A percentile compares a stretch with the other conserved stretches of the same genome.
Conservation (phyloP, 2,329 filamentous ascomycete genomes). For the Diaporthe nobilis region DNA sequence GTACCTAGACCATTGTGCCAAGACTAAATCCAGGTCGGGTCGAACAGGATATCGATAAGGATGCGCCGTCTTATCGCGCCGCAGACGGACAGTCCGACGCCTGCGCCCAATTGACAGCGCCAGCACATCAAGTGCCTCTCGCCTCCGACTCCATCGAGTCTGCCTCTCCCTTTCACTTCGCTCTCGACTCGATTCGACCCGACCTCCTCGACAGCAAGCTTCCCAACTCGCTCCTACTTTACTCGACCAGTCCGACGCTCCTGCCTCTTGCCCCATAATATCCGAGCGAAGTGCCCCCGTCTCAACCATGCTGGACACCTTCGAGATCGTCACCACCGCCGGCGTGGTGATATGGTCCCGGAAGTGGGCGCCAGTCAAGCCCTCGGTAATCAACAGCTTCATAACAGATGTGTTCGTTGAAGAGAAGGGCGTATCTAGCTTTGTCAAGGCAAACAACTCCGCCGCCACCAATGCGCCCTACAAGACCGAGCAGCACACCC, state of each 20-base stretch:
- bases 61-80: slow-evolving; percentile 25
- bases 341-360: slow-evolving; percentile 98
- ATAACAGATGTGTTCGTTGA: slow-evolving; percentile 99
- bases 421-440: slow-evolving; percentile 79
- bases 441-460: slow-evolving; percentile 71
- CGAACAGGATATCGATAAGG: slow-evolving; percentile 16
- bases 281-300: background rate
- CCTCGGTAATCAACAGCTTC: slow-evolving; percentile 90
- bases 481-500: slow-evolving; percentile 91
- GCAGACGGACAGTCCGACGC: slow-evolving; percentile 30
- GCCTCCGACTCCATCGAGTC: background rate
- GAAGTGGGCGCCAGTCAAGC: slow-evolving; percentile 83
- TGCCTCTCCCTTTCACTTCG: slow-evolving; percentile 9
- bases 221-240: background rate
- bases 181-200: background rate
- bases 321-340: slow-evolving; percentile 95
- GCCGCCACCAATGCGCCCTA: slow-evolving; percentile 80
- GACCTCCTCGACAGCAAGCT: background rate
- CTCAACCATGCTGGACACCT: slow-evolving; percentile 87
- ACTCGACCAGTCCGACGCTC: background rate
- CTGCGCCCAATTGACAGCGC: slow-evolving; percentile 23
- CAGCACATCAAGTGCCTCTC: slow-evolving; percentile 15
- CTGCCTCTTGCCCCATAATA: background rate
- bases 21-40: background rate
- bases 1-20: slow-evolving; percentile 5